Percentiles rank a stretch among this genome's conserved stretches.
Conservation (phyloP, 2,329 filamentous ascomycete genomes). For the Akanthomyces dipterigenus region DNA sequence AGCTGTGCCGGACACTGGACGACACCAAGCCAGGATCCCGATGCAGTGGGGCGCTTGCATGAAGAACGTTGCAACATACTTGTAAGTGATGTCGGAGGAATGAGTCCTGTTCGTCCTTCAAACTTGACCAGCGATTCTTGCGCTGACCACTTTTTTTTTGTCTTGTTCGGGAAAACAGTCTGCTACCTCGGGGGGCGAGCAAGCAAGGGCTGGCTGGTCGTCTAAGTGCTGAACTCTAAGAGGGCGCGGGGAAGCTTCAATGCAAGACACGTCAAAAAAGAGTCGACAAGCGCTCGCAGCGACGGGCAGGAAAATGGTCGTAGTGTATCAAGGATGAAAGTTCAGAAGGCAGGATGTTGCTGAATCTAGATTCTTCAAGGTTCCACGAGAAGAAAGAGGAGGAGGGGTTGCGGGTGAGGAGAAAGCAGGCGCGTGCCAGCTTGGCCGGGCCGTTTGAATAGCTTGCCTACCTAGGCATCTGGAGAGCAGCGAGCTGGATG, state of each 20-base stretch:
- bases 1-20: background rate
- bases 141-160: background rate
- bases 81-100: background rate
- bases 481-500: slow-evolving; percentile 10
- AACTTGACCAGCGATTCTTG: background rate
- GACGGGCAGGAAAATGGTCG: background rate
- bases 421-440: slow-evolving; percentile 9
- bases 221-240: background rate
- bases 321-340: background rate
- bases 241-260: background rate
- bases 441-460: background rate
- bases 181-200: background rate
- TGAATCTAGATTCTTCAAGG: background rate
- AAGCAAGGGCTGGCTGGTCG: background rate
- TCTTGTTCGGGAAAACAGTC: background rate
- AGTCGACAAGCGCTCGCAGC: background rate
- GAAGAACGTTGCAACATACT: background rate
- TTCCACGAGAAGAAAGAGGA: background rate
- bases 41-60: background rate
- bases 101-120: background rate
- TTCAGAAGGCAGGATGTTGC: background rate
- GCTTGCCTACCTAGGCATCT: background rate
- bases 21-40: background rate
- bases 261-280: background rate
- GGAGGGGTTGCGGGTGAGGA: slow-evolving; percentile 6